A percentile compares a stretch with the other conserved stretches of the same genome.
Evolutionary conservation across 139 green algal species (phyloP).

Genomic region (Picochlorum costavermella): DNA sequence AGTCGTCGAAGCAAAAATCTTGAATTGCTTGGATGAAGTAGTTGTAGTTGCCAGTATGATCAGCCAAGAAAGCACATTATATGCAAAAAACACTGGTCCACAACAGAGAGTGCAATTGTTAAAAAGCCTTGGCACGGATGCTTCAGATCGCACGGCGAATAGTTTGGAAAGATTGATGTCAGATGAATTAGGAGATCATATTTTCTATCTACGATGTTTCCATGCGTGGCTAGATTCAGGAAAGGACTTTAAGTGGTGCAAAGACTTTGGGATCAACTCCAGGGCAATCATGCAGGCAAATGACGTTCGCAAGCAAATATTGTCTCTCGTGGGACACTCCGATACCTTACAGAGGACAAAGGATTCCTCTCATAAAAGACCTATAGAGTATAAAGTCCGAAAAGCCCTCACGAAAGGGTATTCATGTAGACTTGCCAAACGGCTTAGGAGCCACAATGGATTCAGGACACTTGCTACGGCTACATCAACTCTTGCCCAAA

Average conservation of each 20-base stretch:
- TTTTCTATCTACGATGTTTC: constrained; percentile 76
- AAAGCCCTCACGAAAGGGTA: constrained; percentile 70
- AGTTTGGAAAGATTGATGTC: constrained; percentile 35
- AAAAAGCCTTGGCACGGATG: constrained; percentile 5
- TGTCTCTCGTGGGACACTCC: constrained; percentile 4
- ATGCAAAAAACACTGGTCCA: constrained; percentile 42
- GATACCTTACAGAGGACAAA: no score
- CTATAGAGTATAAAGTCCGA: constrained; percentile 18
- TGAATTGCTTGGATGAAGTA: constrained; percentile 65
- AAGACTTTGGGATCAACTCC: constrained; percentile 53
- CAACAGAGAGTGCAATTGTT: constrained; percentile 14
- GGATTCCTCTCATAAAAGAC: no score
- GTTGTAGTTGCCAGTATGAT: constrained; percentile 75
- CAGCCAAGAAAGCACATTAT: constrained; percentile 65
- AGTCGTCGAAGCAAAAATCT: constrained; percentile 66
- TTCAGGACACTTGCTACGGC: constrained; percentile 67
- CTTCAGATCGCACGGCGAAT: neutral
- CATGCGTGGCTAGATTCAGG: constrained; percentile 54
- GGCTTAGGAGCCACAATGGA: constrained; percentile 80
- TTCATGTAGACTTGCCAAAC: constrained; percentile 69
- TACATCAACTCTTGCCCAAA: constrained; percentile 26
- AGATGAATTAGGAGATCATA: constrained; percentile 73
- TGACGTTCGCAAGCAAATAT: constrained; percentile 78
- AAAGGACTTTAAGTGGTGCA: constrained; percentile 31
- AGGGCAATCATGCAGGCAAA: constrained; percentile 75